These are phyloP conservation scores for Podila epigama DNA, from an alignment of 192 early-diverging fungal species.

Conservation along the genomic window DNA sequence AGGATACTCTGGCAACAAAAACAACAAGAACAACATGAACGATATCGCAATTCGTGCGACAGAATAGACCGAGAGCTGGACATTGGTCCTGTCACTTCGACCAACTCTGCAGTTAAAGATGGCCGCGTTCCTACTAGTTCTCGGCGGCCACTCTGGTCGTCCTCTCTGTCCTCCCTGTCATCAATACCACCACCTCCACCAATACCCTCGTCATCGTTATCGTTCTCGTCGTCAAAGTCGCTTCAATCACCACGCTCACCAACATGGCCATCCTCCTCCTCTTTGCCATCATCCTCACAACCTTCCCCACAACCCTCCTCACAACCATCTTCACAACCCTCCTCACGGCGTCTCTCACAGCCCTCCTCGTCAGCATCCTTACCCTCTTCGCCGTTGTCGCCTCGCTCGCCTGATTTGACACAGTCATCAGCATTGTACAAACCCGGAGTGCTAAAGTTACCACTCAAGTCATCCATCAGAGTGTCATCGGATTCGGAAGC, in stretches of 20 bases:
- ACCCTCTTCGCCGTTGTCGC: background rate
- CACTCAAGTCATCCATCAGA: conserved; percentile 16
- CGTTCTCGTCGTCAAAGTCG: too few species aligned
- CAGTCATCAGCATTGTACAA: background rate
- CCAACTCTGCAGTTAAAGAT: conserved; percentile 26
- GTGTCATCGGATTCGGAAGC: conserved; percentile 13
- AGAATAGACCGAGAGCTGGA: conserved; percentile 28
- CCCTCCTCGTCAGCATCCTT: too few species aligned
- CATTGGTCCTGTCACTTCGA: background rate
- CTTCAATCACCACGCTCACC: too few species aligned
- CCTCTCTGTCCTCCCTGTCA: background rate
- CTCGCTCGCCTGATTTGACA: background rate
- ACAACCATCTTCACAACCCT: too few species aligned
- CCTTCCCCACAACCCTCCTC: too few species aligned
- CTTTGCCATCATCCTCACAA: too few species aligned
- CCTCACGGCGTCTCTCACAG: too few species aligned
- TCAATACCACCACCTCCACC: background rate
- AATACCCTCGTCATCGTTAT: conserved; percentile 7
- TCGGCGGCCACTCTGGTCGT: too few species aligned
- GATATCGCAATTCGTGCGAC: conserved; percentile 39
- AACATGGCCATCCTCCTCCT: background rate
- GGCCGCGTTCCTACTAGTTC: too few species aligned
- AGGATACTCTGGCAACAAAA: conserved; percentile 44
- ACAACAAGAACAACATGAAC: conserved; percentile 46
- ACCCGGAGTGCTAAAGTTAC: background rate